Evolutionary conservation across 441 rosid species (phyloP).

Genomic region (Brassica balearica): DNA sequence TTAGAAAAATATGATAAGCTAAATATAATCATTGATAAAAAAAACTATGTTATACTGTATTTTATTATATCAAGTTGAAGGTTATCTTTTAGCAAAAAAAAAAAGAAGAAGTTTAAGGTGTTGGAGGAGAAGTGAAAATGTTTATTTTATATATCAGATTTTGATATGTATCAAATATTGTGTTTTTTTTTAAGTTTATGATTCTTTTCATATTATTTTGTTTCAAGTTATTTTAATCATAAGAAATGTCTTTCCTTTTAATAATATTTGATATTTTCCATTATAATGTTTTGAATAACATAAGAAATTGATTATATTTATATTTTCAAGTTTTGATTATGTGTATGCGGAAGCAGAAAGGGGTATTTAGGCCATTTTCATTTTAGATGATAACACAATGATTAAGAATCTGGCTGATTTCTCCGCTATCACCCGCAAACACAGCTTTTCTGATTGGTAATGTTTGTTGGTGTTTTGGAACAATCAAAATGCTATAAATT

Average conservation of each 20-base stretch:
- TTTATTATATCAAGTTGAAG: neutral
- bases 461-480: too few relatives aligned
- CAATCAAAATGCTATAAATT: too few relatives aligned
- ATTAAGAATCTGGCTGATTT: too few relatives aligned
- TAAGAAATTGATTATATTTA: neutral
- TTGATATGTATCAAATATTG: conserved; percentile 1
- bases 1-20: neutral
- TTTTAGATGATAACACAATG: neutral
- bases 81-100: neutral
- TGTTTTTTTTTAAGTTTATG: neutral
- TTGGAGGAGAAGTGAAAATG: neutral
- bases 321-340: neutral
- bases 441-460: too few relatives aligned
- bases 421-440: too few relatives aligned
- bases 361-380: neutral
- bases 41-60: neutral
- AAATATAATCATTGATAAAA: neutral
- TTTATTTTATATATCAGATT: neutral
- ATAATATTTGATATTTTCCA: neutral
- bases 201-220: neutral
- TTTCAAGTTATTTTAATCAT: neutral
- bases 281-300: neutral
- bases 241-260: too few relatives aligned
- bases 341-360: neutral
- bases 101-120: neutral